Percentiles rank a stretch among this genome's conserved stretches.
phyloP scores from a whole-genome alignment of 805 yeast genomes.

The Schizosaccharomyces cryophilus region DNA sequence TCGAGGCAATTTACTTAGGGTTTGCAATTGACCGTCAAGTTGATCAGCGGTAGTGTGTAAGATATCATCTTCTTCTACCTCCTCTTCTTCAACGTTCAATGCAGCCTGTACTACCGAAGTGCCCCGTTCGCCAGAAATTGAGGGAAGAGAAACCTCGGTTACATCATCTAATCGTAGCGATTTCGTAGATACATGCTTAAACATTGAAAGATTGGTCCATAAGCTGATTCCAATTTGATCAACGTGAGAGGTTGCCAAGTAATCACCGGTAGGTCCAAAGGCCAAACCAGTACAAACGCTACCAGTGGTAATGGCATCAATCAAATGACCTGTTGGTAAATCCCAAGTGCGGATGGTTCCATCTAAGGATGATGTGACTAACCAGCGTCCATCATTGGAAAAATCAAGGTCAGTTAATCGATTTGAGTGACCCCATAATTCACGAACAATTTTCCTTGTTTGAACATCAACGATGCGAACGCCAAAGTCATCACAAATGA shows the following conservation, averaged over 20 bases:
- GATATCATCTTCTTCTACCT: constrained; percentile 15
- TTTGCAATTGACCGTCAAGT: constrained; percentile 34
- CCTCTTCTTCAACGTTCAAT: constrained; percentile 21
- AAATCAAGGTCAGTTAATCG: constrained; percentile 72
- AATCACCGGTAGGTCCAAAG: constrained; percentile 71
- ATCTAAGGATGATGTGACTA: constrained; percentile 61
- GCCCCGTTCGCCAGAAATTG: constrained; percentile 57
- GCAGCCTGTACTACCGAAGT: constrained; percentile 56
- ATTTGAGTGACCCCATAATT: constrained; percentile 69
- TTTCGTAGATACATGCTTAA: constrained; percentile 41
- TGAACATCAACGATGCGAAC: constrained; percentile 61
- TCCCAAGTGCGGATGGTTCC: constrained; percentile 90
- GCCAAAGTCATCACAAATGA: constrained; percentile 66
- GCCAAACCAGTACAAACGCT: constrained; percentile 60
- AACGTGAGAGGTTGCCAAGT: constrained; percentile 80
- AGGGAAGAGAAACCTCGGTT: constrained; percentile 33
- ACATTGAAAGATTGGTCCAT: constrained; percentile 83
- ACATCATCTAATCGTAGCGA: constrained; percentile 51
- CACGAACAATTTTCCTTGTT: constrained; percentile 65
- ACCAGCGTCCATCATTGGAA: constrained; percentile 89
- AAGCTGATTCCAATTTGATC: constrained; percentile 68
- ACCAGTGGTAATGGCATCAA: constrained; percentile 64
- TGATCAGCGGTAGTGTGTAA: constrained; percentile 25
- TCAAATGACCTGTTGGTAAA: constrained; percentile 86
- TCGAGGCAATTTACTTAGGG: constrained; percentile 58